Conservation (phyloP, 768 basidiomycete genomes). For the Rhizopogon roseolus region DNA sequence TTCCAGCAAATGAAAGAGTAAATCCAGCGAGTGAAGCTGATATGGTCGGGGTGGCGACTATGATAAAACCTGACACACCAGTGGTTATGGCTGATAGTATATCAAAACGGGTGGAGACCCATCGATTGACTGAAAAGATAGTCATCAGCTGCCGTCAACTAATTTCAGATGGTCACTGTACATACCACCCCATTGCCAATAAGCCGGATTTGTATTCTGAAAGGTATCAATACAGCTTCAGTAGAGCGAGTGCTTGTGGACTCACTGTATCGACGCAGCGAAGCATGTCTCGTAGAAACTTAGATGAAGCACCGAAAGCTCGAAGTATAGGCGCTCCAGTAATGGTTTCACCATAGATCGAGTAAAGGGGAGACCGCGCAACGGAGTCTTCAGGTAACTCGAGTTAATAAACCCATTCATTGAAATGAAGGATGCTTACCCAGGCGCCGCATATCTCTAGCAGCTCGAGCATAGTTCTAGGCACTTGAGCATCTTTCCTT, state of each 20-base stretch:
- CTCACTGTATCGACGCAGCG: slow-evolving; percentile 75
- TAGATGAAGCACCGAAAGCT: slow-evolving; percentile 84
- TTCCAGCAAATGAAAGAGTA: slow-evolving; percentile 78
- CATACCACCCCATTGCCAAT: slow-evolving; percentile 89
- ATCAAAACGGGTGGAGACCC: slow-evolving; percentile 88
- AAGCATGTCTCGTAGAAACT: slow-evolving; percentile 82
- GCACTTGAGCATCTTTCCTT: slow-evolving; percentile 27
- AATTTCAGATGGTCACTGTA: background rate
- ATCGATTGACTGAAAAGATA: slow-evolving; percentile 68
- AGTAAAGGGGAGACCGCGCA: slow-evolving; percentile 43
- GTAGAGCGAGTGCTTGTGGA: slow-evolving; percentile 1
- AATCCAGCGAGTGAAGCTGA: slow-evolving; percentile 84
- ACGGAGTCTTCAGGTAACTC: slow-evolving; percentile 34
- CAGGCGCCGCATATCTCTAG: slow-evolving; percentile 78
- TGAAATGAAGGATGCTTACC: slow-evolving; percentile 35
- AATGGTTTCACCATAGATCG: slow-evolving; percentile 48
- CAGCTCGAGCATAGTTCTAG: slow-evolving; percentile 67
- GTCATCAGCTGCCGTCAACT: slow-evolving; percentile 4
- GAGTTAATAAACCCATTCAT: background rate
- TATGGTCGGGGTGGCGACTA: slow-evolving; percentile 65
- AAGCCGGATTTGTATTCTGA: slow-evolving; percentile 67
- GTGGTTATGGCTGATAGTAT: slow-evolving; percentile 68
- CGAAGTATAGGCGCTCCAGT: slow-evolving; percentile 54
- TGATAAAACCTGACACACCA: slow-evolving; percentile 64
- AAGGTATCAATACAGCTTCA: background rate